Percentiles rank a stretch among this genome's conserved stretches.
Evolutionary conservation across 148 eudicot species (phyloP).

Genomic region (Rhododendron kiyosumense): DNA sequence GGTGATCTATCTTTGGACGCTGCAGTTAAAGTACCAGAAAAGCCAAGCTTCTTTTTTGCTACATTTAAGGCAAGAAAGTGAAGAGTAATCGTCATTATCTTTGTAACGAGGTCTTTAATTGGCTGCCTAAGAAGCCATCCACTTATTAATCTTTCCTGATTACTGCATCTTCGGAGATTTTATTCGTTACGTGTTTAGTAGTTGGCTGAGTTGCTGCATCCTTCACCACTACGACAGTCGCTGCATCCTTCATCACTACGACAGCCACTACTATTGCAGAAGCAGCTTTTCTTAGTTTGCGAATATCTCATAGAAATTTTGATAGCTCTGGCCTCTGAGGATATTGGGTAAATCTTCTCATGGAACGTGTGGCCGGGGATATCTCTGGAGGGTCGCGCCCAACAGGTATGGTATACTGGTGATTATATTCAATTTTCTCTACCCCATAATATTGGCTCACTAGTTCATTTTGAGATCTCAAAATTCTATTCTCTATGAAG

Average conservation of each 20-base stretch:
- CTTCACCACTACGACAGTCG: neutral
- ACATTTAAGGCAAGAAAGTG: neutral
- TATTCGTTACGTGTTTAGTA: neutral
- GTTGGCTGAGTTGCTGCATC: constrained; percentile 6
- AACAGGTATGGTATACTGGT: constrained; percentile 26
- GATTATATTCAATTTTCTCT: neutral
- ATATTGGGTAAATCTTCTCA: constrained; percentile 16
- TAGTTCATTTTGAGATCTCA: neutral
- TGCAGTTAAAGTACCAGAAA: neutral
- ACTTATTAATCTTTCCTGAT: constrained; percentile 7
- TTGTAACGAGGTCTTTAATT: neutral
- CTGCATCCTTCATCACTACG: neutral
- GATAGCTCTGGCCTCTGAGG: neutral
- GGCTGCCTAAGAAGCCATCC: neutral
- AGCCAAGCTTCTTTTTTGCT: neutral
- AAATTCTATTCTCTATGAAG: neutral
- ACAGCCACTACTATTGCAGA: constrained; percentile 1
- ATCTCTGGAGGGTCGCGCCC: constrained; percentile 23
- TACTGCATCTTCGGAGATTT: neutral
- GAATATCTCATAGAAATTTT: neutral
- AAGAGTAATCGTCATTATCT: neutral
- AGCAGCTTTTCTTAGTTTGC: neutral
- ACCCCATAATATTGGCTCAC: neutral
- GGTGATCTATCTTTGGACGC: constrained; percentile 2
- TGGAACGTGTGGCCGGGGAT: constrained; percentile 32